Conservation (phyloP, 352 stramenopile genomes). For the Sclerospora graminicola region DNA sequence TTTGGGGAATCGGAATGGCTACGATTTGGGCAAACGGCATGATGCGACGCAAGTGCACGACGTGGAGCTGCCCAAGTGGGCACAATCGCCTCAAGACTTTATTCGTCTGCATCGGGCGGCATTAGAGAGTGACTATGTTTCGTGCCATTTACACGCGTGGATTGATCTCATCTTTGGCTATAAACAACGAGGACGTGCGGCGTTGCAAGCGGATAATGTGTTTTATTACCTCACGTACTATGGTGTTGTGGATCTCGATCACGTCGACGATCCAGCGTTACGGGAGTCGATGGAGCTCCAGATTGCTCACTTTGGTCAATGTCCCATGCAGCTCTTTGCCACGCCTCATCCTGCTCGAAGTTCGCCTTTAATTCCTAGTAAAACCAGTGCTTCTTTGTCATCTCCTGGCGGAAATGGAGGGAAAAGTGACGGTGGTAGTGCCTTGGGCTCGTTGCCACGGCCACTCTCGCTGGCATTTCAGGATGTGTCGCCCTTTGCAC, state of each 20-base stretch:
- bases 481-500: conserved; percentile 34
- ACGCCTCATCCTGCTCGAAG: conserved; percentile 61
- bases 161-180: conserved; percentile 99
- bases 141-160: conserved; percentile 95
- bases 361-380: conserved; percentile 18
- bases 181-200: conserved; percentile 93
- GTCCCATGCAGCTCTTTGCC: conserved; percentile 91
- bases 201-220: conserved; percentile 92
- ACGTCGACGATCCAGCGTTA: conserved; percentile 90
- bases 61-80: conserved; percentile 96
- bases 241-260: conserved; percentile 93
- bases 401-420: conserved; percentile 4
- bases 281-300: conserved; percentile 94
- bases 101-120: conserved; percentile 92
- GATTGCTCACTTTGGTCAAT: conserved; percentile 99
- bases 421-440: conserved; percentile 1
- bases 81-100: conserved; percentile 92
- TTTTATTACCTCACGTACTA: conserved; percentile 93
- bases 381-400: conserved; percentile 6
- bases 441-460: conserved; percentile 24
- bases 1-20: conserved; percentile 93
- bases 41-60: conserved; percentile 84
- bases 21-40: conserved; percentile 90
- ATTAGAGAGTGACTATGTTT: conserved; percentile 98
- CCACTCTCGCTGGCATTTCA: conserved; percentile 60